A percentile compares a stretch with the other conserved stretches of the same genome.
These are phyloP conservation scores for Pseudonectria foliicola DNA, from an alignment of 2,329 filamentous ascomycete species.

Conservation along the genomic window DNA sequence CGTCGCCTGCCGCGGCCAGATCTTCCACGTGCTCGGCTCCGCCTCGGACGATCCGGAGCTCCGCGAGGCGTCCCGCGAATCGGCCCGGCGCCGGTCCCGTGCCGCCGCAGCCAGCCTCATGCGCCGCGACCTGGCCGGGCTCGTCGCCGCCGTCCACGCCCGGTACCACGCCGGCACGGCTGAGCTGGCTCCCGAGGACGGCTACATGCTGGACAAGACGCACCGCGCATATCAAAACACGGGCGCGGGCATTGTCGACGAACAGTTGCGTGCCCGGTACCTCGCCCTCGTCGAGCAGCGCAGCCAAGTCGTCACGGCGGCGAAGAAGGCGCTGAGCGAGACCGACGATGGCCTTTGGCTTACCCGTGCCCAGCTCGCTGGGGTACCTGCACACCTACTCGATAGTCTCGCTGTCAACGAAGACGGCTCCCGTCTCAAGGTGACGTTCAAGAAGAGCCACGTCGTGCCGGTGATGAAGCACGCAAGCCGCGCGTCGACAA, in stretches of 20 bases:
- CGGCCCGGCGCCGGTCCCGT: constrained; percentile 15
- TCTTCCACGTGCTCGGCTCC: constrained; percentile 19
- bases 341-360: constrained; percentile 19
- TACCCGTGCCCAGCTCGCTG: constrained; percentile 10
- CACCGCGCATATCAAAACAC: constrained; percentile 21
- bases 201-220: constrained; percentile 18
- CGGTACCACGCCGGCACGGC: constrained; percentile 10
- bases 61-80: constrained; percentile 21
- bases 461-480: constrained; percentile 21
- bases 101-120: constrained; percentile 14
- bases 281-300: constrained; percentile 16
- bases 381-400: constrained; percentile 14
- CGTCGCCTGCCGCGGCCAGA: constrained; percentile 7
- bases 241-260: constrained; percentile 17
- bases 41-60: constrained; percentile 17
- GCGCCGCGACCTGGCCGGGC: constrained; percentile 17
- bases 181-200: constrained; percentile 11
- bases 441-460: constrained; percentile 21
- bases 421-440: constrained; percentile 7
- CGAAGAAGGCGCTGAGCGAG: constrained; percentile 18
- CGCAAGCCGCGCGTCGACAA: constrained; percentile 10
- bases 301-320: constrained; percentile 17
- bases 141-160: constrained; percentile 16
- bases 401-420: constrained; percentile 11
- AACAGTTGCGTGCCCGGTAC: constrained; percentile 11